Base-by-base conservation (phyloP, 345 rosid genomes). In the Bruguiera gymnorhiza region DNA sequence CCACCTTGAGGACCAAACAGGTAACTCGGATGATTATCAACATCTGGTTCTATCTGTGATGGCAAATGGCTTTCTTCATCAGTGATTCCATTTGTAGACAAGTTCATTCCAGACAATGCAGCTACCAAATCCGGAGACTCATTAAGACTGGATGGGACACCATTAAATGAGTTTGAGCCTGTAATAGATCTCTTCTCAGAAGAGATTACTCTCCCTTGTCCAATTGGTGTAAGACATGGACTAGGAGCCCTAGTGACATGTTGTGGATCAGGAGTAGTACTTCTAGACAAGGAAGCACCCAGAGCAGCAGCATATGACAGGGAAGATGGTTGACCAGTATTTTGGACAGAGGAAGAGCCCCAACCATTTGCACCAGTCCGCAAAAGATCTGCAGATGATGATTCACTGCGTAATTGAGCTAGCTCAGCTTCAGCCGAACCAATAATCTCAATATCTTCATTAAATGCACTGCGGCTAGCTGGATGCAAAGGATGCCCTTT, bases 241-340 rank as follows among this genome's bases (percentile, higher is more conserved):
- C 98, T 94, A 61, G 97, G 98, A 55, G 85, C 91, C 82, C 95
- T 85, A 32, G 81, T 91, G 54, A 83, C 69, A 66, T 77, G 83
- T 75, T 89, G 96, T 6, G 91, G 89, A 81, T 94, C 98, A 65
- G 98, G 98, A 53, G 98, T 94, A 30, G 83, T 85, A 67, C 86
- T 86, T 71, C 98, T 81, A 39, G 98, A 93, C 79, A 94, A 70
- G 43, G 97, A 83, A 68, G 90, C 53, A 31, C 97, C 97, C 0
- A 93, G 78, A 54, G 80, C 97, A 79, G 94, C 85, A 72, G 96
- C 98, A 77, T 94, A 91, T 50, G 90, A 73, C 62, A 82, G 83
- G 32, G 97, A 87, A 57, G 91, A 67, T 39, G 85, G 75, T 58
- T 71, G 82, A 36, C 91, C 87, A 52, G 80, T 63, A 68, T 67